Conservation (phyloP, 148 eudicot species). For the Nepenthes mirabilis region DNA sequence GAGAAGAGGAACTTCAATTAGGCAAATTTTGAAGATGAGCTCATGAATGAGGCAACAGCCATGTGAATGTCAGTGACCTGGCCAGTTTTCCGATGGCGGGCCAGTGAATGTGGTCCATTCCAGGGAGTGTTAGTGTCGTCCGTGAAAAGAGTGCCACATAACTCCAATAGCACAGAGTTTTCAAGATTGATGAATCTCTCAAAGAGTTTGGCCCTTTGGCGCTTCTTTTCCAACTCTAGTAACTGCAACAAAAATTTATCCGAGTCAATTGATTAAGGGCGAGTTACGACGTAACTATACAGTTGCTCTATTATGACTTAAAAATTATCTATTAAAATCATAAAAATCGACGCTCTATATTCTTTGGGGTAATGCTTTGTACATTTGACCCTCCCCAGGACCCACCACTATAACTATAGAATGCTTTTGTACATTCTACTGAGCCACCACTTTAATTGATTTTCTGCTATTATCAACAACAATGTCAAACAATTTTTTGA, state of each 20-base stretch:
- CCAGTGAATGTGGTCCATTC: constrained; percentile 63
- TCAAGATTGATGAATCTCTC: constrained; percentile 58
- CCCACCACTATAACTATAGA: too few relatives aligned
- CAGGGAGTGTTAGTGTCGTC: constrained; percentile 37
- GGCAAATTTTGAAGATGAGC: constrained; percentile 4
- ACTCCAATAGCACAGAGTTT: constrained; percentile 47
- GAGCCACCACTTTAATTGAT: too few relatives aligned
- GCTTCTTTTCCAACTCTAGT: constrained; percentile 43
- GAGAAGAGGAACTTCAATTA: too few relatives aligned
- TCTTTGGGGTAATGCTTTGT: too few relatives aligned
- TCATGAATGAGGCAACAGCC: constrained; percentile 50
- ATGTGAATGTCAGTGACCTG: constrained; percentile 34
- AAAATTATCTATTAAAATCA: too few relatives aligned
- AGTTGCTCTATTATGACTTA: too few relatives aligned
- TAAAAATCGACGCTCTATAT: too few relatives aligned
- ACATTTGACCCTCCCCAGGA: too few relatives aligned
- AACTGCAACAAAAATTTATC: constrained; percentile 15
- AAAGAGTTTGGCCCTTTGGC: constrained; percentile 39
- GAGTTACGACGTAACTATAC: not conserved
- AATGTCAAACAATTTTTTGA: too few relatives aligned
- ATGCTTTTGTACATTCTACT: too few relatives aligned
- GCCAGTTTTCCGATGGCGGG: constrained; percentile 10
- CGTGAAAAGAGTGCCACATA: constrained; percentile 54
- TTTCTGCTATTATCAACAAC: not conserved
- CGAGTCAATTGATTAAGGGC: not conserved